A percentile compares a stretch with the other conserved stretches of the same genome.
phyloP scores from a whole-genome alignment of 2,329 filamentous ascomycete species.

The Xylogone sp. region DNA sequence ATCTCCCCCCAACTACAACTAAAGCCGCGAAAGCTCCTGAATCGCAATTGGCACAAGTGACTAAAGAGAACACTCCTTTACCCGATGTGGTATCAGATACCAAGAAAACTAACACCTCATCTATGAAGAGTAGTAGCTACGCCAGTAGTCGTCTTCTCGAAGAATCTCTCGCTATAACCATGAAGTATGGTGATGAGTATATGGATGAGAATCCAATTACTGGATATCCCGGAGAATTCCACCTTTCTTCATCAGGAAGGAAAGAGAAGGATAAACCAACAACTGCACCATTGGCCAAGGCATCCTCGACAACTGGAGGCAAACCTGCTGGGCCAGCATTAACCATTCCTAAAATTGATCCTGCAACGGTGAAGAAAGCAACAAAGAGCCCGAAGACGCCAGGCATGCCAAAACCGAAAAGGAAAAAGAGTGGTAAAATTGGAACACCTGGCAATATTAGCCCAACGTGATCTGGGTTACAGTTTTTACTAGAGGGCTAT shows the following conservation, averaged over 20 bases:
- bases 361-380: slow-evolving; percentile 22
- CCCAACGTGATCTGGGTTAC: background rate
- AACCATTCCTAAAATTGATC: slow-evolving; percentile 21
- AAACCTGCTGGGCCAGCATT: slow-evolving; percentile 14
- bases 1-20: slow-evolving; percentile 20
- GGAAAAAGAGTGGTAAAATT: slow-evolving; percentile 29
- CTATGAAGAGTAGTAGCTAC: slow-evolving; percentile 19
- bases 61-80: slow-evolving; percentile 39
- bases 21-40: slow-evolving; percentile 14
- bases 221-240: slow-evolving; percentile 62
- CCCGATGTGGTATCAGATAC: slow-evolving; percentile 30
- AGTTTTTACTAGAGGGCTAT: background rate
- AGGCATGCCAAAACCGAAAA: slow-evolving; percentile 30
- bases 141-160: slow-evolving; percentile 36
- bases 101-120: slow-evolving; percentile 15
- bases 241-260: slow-evolving; percentile 58
- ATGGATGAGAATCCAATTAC: slow-evolving; percentile 67
- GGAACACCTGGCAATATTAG: background rate
- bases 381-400: slow-evolving; percentile 29
- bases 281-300: slow-evolving; percentile 12
- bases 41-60: slow-evolving; percentile 20
- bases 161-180: slow-evolving; percentile 54
- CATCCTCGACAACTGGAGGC: slow-evolving; percentile 10
- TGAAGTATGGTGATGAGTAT: slow-evolving; percentile 59
- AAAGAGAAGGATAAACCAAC: slow-evolving; percentile 24